These are phyloP conservation scores for Diaporthe australafricana DNA, from an alignment of 2,329 filamentous ascomycete species.

Conservation along the genomic window DNA sequence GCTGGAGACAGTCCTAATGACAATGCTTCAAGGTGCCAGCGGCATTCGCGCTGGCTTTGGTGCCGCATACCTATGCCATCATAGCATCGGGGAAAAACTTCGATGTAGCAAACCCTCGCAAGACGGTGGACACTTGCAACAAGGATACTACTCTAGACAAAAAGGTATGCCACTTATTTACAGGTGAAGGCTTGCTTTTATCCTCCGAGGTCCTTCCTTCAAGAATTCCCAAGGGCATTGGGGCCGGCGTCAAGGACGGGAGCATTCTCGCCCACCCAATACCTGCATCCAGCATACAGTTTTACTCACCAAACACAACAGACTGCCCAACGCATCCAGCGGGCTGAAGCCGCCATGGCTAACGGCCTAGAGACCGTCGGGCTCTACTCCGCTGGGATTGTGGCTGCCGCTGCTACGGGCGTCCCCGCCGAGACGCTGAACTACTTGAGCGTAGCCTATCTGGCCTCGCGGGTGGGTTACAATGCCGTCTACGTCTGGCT, in stretches of 20 bases:
- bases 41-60: slow-evolving; percentile 49
- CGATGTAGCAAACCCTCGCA: slow-evolving; percentile 54
- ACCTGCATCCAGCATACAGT: not conserved
- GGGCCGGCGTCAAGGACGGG: too few relatives aligned
- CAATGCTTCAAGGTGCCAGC: slow-evolving; percentile 52
- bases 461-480: slow-evolving; percentile 54
- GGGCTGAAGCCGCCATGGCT: slow-evolving; percentile 45
- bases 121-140: slow-evolving; percentile 45
- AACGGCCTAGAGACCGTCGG: slow-evolving; percentile 60
- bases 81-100: slow-evolving; percentile 47
- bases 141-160: slow-evolving; percentile 49
- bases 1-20: not conserved
- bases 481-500: slow-evolving; percentile 57
- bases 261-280: not conserved
- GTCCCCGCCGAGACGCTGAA: slow-evolving; percentile 54
- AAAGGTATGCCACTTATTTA: slow-evolving; percentile 9
- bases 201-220: too few relatives aligned
- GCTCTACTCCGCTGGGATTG: slow-evolving; percentile 55
- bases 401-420: slow-evolving; percentile 59
- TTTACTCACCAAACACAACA: slow-evolving; percentile 3
- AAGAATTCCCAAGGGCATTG: too few relatives aligned
- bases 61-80: slow-evolving; percentile 51
- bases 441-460: slow-evolving; percentile 51
- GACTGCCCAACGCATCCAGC: slow-evolving; percentile 41
- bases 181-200: not conserved